Base-by-base conservation (phyloP, 768 basidiomycete genomes). In the Russula olivacea region DNA sequence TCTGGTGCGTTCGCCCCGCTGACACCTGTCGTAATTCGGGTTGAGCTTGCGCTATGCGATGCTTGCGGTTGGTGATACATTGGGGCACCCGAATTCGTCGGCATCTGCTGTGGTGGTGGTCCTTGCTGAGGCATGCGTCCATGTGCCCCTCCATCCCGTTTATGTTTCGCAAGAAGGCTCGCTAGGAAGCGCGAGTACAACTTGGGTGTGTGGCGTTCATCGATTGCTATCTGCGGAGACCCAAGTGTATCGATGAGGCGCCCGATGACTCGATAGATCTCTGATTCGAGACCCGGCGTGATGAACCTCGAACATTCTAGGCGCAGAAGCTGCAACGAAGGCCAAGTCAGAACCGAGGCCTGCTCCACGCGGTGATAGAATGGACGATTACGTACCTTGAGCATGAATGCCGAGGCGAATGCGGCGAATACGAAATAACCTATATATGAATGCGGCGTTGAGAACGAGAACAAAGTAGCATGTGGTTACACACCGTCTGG, bases 151-250 rank as follows among this genome's bases (percentile, higher is more conserved):
- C 70, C 68, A 21, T 67, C 70, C 28, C 74, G 65, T 17, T 59
- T 63, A 57, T 66, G 83, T n/a, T 80, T 81, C 17, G 81, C 81
- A n/a, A 47, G 45, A 4, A 47, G 17, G 45, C 45, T 47, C n/a
- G n/a, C 45, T 51, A 93, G 78, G 80, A 93, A 93, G 53, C 83
- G 85, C 0, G 91, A 83, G 72, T 91, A 92, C 6, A 92, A 76
- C 71, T 84, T 87, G 1, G 90, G 91, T 0, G 87, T 88, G 69
- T 93, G 90, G 19, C 85, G 84, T 30, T 89, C 86, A 73, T 93
- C 91, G 62, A 93, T 80, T 21, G 86, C 85, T 19, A 93, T 82
- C 59, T 86, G 84, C 7, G 87, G 80, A 0, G 85, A 83, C 3
- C 81, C 81, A 4, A 93, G 79, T 1, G 91, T 78, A 63, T 88